Conservation (phyloP, 2,329 filamentous ascomycete genomes). For the Penicillium hordei region DNA sequence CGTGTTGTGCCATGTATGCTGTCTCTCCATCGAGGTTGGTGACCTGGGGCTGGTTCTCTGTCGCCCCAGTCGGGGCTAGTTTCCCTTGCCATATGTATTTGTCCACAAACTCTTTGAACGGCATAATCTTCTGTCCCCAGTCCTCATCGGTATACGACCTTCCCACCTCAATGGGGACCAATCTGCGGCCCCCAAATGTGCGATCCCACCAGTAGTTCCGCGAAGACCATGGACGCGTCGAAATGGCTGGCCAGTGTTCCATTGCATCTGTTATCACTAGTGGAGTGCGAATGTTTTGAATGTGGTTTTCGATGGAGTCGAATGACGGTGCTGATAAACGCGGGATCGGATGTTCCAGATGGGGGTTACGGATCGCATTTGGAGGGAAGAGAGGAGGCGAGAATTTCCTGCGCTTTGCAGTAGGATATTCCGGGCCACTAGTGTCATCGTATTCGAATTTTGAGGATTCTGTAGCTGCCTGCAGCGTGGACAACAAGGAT, state of each 20-base stretch:
- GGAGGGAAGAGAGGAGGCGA: constrained; percentile 36
- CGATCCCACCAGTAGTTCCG: constrained; percentile 69
- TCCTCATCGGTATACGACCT: constrained; percentile 80
- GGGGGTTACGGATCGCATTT: constrained; percentile 33
- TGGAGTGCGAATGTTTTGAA: constrained; percentile 55
- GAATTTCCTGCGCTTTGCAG: constrained; percentile 35
- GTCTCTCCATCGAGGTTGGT: constrained; percentile 37
- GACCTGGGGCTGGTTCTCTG: constrained; percentile 2
- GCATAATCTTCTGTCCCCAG: constrained; percentile 80
- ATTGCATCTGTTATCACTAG: constrained; percentile 68
- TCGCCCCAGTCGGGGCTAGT: not conserved
- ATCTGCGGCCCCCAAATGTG: constrained; percentile 72
- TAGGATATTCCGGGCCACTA: not conserved
- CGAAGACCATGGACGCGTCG: constrained; percentile 66
- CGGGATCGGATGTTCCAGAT: constrained; percentile 39
- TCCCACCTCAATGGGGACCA: constrained; percentile 85
- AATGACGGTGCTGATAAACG: constrained; percentile 53
- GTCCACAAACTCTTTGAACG: constrained; percentile 69
- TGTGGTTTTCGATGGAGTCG: constrained; percentile 61
- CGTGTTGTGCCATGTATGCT: constrained; percentile 89
- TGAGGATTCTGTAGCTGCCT: constrained; percentile 19
- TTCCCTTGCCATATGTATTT: constrained; percentile 54
- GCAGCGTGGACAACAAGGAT: constrained; percentile 35
- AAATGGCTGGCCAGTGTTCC: constrained; percentile 74
- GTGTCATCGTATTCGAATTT: constrained; percentile 7